phyloP scores from a whole-genome alignment of 2,329 filamentous ascomycete species.

The Fusarium newnesense region DNA sequence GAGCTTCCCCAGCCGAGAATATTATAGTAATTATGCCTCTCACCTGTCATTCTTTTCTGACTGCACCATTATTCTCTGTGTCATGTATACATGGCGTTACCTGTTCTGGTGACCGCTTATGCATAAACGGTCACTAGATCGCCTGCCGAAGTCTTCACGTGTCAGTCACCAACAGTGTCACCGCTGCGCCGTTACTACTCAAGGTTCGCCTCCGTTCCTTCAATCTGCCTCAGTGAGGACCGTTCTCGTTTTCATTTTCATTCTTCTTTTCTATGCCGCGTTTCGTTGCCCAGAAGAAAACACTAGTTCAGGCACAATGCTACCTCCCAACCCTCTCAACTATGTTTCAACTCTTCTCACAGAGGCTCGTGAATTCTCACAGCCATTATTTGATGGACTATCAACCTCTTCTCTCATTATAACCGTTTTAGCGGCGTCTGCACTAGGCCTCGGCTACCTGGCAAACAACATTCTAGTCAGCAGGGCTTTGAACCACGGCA shows the following conservation, averaged over 20 bases:
- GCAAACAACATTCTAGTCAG: neutral
- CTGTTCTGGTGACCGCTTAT: neutral
- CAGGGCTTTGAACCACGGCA: neutral
- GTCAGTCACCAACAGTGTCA: neutral
- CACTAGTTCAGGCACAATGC: neutral
- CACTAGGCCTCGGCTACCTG: neutral
- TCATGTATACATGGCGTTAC: neutral
- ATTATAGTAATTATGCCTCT: neutral
- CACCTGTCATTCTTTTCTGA: neutral
- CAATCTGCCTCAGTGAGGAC: neutral
- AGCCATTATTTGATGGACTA: neutral
- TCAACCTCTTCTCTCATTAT: neutral
- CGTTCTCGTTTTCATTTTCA: neutral
- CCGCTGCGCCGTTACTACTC: neutral
- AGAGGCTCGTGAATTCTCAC: neutral
- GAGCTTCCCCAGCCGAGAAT: neutral
- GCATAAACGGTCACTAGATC: neutral
- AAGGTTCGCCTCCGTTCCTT: neutral
- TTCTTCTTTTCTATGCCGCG: accelerated
- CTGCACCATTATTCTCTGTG: neutral
- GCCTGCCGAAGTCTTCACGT: neutral
- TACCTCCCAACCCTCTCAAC: neutral
- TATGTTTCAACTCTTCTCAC: neutral
- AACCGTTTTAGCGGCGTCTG: neutral
- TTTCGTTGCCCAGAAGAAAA: accelerated